Base-by-base conservation (phyloP, 306 rosid species). In the Aeschynomene evenia region DNA sequence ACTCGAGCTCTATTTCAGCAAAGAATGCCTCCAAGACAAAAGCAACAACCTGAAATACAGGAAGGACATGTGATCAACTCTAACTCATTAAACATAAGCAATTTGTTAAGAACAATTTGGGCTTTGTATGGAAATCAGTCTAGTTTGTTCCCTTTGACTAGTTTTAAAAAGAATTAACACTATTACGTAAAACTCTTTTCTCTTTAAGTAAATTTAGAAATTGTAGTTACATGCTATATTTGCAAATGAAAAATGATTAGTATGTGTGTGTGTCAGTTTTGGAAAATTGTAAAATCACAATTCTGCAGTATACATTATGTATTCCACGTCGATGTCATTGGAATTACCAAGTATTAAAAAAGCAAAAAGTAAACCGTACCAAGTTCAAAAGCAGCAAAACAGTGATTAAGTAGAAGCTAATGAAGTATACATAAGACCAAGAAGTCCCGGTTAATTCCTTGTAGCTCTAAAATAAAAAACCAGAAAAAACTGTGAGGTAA, bases 11-110 rank as follows among this genome's bases (percentile, higher is more conserved):
- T 88, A 94, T 74, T 81, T 94, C 99, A 60, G 99, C 91, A 84
- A 94, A 94, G 91, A 94, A 94, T 22, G 99, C 99, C 91, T 94
- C 99, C 92, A 94, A 77, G 85, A 94, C 97, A 84, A 94, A 94
- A 70, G 99, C 97, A 61, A 91, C 75, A 79, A 94, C 81, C 99
- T 94, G 88, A 78, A 85, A 83, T 78, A 67, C 36, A 72, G 85
- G 59, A 29, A 75, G 65, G 71, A 52, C 15, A 23, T 2, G 19
- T 3, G 52, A 58, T 51, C 63, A 51, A 24, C 51, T 53, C 43
- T 55, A 46, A 63, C 74, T 68, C 10, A 26, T 6, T 29, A 51
- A 52, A 61, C 75, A 59, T 52, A 40, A 40, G 51, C 43, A 63
- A 63, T 51, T 28, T 31, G 26, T 22, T 50, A 34, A 20, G 52